Evolutionary conservation across 73 alveolate genomes (phyloP).

Genomic region (Symbiodinium natans): DNA sequence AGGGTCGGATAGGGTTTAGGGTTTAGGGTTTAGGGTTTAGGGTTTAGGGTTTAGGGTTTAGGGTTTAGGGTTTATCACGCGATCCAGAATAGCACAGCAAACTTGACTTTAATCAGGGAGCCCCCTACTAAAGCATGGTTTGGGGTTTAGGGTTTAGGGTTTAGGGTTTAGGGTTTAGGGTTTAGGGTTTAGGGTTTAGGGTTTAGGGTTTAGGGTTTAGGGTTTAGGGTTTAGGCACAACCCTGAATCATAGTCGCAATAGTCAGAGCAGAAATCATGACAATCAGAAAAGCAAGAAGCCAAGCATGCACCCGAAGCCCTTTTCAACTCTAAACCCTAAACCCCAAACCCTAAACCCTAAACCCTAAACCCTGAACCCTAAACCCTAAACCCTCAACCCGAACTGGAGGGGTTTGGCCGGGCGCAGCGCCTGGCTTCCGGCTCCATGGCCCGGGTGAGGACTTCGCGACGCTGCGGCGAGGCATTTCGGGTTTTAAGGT

Average conservation of each 20-base stretch:
- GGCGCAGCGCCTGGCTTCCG: slow-evolving; percentile 15
- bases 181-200: not conserved
- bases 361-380: no score
- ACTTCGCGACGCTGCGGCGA: not conserved
- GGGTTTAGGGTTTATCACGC: not conserved
- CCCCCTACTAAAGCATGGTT: no score
- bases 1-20: not conserved
- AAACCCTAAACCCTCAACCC: not conserved
- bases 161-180: not conserved
- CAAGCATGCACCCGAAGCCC: not conserved
- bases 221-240: not conserved
- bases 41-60: not conserved
- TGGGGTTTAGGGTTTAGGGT: not conserved
- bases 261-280: not conserved
- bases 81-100: no score
- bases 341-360: not conserved
- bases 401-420: not conserved
- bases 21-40: not conserved
- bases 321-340: not conserved
- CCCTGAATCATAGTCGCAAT: no score
- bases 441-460: slow-evolving; percentile 69
- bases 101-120: no score
- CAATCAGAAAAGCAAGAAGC: no score
- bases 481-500: not conserved
- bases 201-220: not conserved